Evolutionary conservation across 140 eudicot species (phyloP).

Genomic region (Anethum foeniculum): DNA sequence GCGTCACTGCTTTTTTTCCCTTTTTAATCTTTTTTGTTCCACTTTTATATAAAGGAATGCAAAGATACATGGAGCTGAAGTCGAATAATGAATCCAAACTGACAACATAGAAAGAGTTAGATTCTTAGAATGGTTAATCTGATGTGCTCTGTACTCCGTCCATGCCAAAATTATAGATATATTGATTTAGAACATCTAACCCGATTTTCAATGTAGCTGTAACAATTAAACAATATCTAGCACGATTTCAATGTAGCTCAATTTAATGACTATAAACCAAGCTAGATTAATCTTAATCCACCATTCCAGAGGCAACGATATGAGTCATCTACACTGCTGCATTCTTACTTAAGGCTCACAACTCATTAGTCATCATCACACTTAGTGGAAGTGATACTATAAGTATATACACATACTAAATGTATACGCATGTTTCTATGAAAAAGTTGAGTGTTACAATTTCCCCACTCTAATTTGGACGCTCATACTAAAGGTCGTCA

Average conservation of each 20-base stretch:
- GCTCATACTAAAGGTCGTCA: not conserved
- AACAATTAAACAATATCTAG: not conserved
- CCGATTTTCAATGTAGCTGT: not conserved
- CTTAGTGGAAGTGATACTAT: not conserved
- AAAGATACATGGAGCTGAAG: not conserved
- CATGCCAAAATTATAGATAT: not conserved
- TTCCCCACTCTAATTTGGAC: not conserved
- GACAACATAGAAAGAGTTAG: not conserved
- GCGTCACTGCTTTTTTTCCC: too few species aligned
- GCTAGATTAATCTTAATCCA: not conserved
- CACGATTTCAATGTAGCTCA: too few species aligned
- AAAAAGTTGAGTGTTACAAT: not conserved
- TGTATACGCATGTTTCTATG: not conserved
- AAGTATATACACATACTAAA: not conserved
- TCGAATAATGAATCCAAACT: not conserved
- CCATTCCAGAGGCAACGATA: not conserved
- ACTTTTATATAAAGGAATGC: too few species aligned
- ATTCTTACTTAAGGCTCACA: not conserved
- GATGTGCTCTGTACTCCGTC: not conserved
- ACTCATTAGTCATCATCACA: not conserved
- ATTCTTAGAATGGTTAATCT: not conserved
- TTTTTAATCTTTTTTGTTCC: too few species aligned
- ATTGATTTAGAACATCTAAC: not conserved
- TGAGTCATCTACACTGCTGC: not conserved
- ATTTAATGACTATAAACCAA: not conserved